These are phyloP conservation scores for Trichosporon sp. DNA, from an alignment of 1,284 basidiomycete species.

Conservation along the genomic window DNA sequence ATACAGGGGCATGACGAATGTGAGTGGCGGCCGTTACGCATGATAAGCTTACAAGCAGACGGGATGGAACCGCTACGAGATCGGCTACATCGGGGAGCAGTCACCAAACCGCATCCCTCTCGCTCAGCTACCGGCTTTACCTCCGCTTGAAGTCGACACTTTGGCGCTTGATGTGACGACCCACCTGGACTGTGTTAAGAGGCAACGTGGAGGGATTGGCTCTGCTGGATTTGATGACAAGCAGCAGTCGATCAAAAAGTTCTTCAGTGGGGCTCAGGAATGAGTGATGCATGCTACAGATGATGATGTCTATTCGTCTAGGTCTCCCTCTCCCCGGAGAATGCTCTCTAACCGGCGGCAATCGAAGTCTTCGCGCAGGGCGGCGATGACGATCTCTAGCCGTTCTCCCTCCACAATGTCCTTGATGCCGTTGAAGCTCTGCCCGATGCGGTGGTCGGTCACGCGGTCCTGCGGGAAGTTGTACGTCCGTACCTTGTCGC, in stretches of 20 bases:
- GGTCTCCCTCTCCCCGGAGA: conserved; percentile 58
- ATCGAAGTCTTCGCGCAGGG: conserved; percentile 67
- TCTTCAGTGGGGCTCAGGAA: conserved; percentile 65
- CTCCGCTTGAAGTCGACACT: conserved; percentile 45
- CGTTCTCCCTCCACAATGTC: conserved; percentile 78
- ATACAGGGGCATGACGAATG: conserved; percentile 58
- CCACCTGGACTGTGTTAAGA: conserved; percentile 59
- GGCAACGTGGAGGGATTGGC: conserved; percentile 77
- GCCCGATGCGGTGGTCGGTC: conserved; percentile 84
- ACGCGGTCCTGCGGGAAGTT: conserved; percentile 90
- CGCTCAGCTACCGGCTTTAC: conserved; percentile 23
- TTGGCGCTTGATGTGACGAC: conserved; percentile 51
- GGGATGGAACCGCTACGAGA: conserved; percentile 57
- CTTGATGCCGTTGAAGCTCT: conserved; percentile 72
- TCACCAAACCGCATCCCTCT: conserved; percentile 6
- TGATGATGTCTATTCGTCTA: conserved; percentile 43
- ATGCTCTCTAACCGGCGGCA: conserved; percentile 70
- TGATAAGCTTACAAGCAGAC: conserved; percentile 41
- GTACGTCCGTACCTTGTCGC: conserved; percentile 91
- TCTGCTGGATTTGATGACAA: conserved; percentile 70
- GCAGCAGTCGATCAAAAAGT: conserved; percentile 73
- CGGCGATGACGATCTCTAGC: conserved; percentile 63
- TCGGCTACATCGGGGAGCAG: conserved; percentile 27
- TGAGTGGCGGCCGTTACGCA: conserved; percentile 25
- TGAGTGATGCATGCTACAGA: conserved; percentile 17